Percentiles rank a stretch among this genome's conserved stretches.
These are phyloP conservation scores for Corynascus novoguineensis DNA, from an alignment of 495 filamentous ascomycete genomes.

Conservation along the genomic window DNA sequence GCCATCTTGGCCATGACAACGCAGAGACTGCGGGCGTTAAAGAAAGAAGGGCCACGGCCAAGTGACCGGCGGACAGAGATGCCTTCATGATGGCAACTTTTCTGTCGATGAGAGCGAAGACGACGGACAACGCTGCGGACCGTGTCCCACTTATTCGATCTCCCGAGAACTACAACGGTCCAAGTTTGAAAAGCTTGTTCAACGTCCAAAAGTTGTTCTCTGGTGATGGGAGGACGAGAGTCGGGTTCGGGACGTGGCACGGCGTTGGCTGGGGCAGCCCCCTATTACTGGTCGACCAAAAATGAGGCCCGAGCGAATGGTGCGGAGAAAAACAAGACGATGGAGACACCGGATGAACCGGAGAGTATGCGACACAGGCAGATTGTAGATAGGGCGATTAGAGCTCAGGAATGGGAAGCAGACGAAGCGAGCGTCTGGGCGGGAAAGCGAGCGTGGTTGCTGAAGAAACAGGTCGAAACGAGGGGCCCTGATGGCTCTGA, in stretches of 20 bases:
- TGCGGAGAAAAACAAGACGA: slow-evolving; percentile 12
- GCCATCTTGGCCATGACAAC: slow-evolving; percentile 31
- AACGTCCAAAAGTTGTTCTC: slow-evolving; percentile 23
- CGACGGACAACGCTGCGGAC: not conserved
- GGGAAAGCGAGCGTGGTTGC: slow-evolving; percentile 25
- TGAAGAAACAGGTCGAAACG: slow-evolving; percentile 20
- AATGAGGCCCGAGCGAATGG: slow-evolving; percentile 22
- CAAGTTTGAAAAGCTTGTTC: slow-evolving; percentile 16
- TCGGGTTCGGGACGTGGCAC: slow-evolving; percentile 19
- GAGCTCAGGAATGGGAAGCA: not conserved
- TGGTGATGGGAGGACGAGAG: slow-evolving; percentile 15
- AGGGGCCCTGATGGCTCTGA: not conserved
- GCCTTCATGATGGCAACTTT: slow-evolving; percentile 22
- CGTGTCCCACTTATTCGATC: slow-evolving; percentile 1
- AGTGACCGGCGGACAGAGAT: slow-evolving; percentile 22
- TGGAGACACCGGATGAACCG: slow-evolving; percentile 4
- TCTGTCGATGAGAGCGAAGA: not conserved
- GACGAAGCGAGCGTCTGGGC: slow-evolving; percentile 17
- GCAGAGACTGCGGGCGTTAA: slow-evolving; percentile 32
- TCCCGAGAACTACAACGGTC: not conserved
- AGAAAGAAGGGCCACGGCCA: slow-evolving; percentile 35
- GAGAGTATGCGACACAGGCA: not conserved
- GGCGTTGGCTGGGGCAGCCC: slow-evolving; percentile 22
- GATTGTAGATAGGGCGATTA: not conserved
- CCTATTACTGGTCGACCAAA: slow-evolving; percentile 25